A percentile compares a stretch with the other conserved stretches of the same genome.
phyloP scores from a whole-genome alignment of 2,329 filamentous ascomycete species.

The Microdochium bolleyi region DNA sequence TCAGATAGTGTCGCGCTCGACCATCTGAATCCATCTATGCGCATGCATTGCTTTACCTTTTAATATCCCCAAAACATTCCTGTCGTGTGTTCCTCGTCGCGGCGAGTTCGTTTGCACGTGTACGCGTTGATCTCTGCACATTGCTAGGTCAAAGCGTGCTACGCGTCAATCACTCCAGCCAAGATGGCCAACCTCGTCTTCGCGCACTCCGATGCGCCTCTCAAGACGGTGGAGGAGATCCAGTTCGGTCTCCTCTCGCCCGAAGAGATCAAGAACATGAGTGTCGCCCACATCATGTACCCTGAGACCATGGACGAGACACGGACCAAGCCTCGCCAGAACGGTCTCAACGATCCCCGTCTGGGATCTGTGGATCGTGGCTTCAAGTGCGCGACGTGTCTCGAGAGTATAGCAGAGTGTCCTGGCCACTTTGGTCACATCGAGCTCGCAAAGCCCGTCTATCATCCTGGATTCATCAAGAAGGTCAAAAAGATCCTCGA shows the following conservation, averaged over 20 bases:
- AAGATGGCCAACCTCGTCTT: constrained; percentile 91
- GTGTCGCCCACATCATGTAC: constrained; percentile 90
- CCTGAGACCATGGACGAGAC: constrained; percentile 99
- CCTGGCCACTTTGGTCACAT: constrained; percentile 99
- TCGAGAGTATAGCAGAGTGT: constrained; percentile 91
- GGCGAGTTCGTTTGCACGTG: not conserved
- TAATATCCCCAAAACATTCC: not conserved
- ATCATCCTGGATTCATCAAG: constrained; percentile 90
- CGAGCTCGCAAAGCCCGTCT: constrained; percentile 93
- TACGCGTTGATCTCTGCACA: not conserved
- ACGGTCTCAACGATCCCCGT: constrained; percentile 90
- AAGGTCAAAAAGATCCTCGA: constrained; percentile 99
- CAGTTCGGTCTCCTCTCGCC: constrained; percentile 97
- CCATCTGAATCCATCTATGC: not conserved
- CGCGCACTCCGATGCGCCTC: constrained; percentile 83
- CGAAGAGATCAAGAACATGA: constrained; percentile 99
- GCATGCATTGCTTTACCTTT: not conserved
- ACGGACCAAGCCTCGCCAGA: constrained; percentile 80
- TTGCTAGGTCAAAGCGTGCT: not conserved
- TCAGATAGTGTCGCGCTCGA: not conserved
- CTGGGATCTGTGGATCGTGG: constrained; percentile 94
- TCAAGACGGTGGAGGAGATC: constrained; percentile 97
- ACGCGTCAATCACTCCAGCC: constrained; percentile 18
- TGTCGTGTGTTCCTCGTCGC: not conserved
- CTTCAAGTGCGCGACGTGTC: constrained; percentile 93